A percentile compares a stretch with the other conserved stretches of the same genome.
Evolutionary conservation across 805 yeast species (phyloP).

Genomic region (Yarrowia sp.): DNA sequence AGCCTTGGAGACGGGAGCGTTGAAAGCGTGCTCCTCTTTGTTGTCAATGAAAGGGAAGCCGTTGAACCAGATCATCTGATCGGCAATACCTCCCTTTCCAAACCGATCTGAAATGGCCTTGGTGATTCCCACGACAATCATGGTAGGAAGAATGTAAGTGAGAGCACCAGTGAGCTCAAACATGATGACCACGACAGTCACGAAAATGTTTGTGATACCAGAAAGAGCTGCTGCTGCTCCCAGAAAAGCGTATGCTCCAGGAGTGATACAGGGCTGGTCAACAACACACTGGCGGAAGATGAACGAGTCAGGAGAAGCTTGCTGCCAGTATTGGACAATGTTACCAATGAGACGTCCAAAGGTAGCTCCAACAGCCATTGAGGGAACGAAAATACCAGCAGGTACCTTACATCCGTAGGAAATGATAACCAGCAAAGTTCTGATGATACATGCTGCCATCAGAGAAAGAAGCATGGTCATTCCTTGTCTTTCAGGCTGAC

Average conservation of each 20-base stretch:
- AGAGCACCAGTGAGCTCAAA: constrained; percentile 93
- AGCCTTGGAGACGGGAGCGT: constrained; percentile 53
- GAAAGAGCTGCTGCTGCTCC: constrained; percentile 96
- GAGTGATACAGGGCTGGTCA: constrained; percentile 64
- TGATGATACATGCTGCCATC: constrained; percentile 63
- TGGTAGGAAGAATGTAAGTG: constrained; percentile 86
- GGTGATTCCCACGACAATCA: constrained; percentile 91
- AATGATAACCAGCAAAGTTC: constrained; percentile 70
- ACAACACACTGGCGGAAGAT: constrained; percentile 44
- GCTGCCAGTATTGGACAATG: constrained; percentile 53
- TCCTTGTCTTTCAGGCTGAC: constrained; percentile 34
- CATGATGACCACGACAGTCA: constrained; percentile 93
- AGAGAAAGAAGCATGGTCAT: constrained; percentile 50
- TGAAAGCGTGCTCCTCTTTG: constrained; percentile 67
- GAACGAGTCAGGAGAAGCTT: constrained; percentile 41
- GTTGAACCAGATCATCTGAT: constrained; percentile 85
- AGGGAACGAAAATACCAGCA: constrained; percentile 96
- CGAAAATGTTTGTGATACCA: constrained; percentile 90
- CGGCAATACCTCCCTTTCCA: constrained; percentile 91
- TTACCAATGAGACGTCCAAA: constrained; percentile 87
- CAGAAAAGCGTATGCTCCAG: constrained; percentile 91
- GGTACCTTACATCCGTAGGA: constrained; percentile 82
- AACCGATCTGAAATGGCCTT: constrained; percentile 71
- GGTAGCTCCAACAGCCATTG: constrained; percentile 95
- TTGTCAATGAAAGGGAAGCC: constrained; percentile 78